A percentile compares a stretch with the other conserved stretches of the same genome.
Conservation (phyloP, 2,329 filamentous ascomycete species). For the Zasmidium cellare region DNA sequence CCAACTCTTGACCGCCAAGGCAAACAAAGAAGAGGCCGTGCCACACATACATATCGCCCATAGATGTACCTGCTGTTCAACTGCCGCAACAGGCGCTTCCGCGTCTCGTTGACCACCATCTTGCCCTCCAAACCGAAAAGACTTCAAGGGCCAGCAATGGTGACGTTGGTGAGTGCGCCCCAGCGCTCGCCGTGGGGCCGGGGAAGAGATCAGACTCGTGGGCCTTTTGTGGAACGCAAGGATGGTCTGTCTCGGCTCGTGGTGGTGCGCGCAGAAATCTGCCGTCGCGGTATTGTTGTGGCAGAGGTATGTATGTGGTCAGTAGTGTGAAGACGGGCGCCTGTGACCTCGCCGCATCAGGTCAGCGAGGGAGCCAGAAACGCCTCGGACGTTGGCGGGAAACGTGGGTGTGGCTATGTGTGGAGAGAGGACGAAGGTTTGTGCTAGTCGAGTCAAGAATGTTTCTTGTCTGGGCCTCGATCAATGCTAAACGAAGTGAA, state of each 20-base stretch:
- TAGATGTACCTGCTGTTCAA: slow-evolving; percentile 73
- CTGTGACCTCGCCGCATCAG: neutral
- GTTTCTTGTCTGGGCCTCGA: neutral
- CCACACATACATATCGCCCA: slow-evolving; percentile 67
- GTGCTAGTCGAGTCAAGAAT: neutral
- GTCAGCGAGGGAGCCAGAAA: neutral
- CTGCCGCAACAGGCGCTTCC: slow-evolving; percentile 59
- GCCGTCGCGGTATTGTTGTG: no score
- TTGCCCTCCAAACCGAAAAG: slow-evolving; percentile 16
- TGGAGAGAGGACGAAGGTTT: neutral
- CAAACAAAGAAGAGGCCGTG: neutral
- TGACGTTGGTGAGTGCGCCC: neutral
- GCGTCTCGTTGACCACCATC: slow-evolving; percentile 45
- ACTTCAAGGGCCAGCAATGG: neutral
- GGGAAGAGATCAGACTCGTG: neutral
- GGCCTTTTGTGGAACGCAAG: neutral
- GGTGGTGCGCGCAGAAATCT: neutral
- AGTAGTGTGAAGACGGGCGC: neutral
- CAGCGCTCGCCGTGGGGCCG: neutral
- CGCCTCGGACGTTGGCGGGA: neutral
- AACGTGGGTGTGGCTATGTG: neutral
- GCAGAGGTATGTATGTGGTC: neutral
- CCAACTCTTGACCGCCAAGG: neutral
- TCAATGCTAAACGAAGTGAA: no score
- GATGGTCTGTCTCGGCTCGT: neutral